Evolutionary conservation across 1,139 yeast species (phyloP), one percentile per base, ranked within the genome.

Genomic region (Yamadazyma friedrichii): DNA sequence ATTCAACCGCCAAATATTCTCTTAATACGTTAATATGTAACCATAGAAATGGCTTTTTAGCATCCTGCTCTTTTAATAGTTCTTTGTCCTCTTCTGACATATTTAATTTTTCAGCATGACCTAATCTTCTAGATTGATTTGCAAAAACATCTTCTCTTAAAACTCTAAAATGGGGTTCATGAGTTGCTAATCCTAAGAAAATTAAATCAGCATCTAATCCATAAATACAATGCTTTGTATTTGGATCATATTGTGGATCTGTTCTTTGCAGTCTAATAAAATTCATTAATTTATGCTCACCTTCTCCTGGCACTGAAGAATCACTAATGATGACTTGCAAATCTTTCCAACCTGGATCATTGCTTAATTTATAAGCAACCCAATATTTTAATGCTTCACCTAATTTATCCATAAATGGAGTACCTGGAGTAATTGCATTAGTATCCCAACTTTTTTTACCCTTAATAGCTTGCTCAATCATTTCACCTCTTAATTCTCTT

Each of bases 281-380:
- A 51, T 86, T 87, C 98, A 93, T 94, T 53, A 93, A 84, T 61
- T 93, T 93, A 70, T 93, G 99, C 65, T 93, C 99, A 58, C 99
- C 99, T 70, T 93, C 99, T 45, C 99, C 99, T 1, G 99, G 98
- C 10, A 91, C 98, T 26, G 95, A 93, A 38, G 95, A 96, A 53
- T 95, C 99, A 58, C 96, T 86, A 38, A 93, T 80, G 30, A 93
- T 80, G 24, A 93, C 84, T 54, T 88, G 91, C 35, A 93, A 69
- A 40, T 82, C 74, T 35, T 84, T 85, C 98, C 98, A 93, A 35
- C 89, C 89, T 2, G 96, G 85, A 60, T 93, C 99, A 31, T 79
- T 80, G 4, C 89, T 74, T 34, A 93, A 72, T 59, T 93, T 93
- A 55, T 87, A 85, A 20, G 95, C 88, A 27, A 89, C 87, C 84